Evolutionary conservation across 208 protist genomes (phyloP), one percentile per base, ranked within the genome.

Genomic region (Novymonas esmeraldas): DNA sequence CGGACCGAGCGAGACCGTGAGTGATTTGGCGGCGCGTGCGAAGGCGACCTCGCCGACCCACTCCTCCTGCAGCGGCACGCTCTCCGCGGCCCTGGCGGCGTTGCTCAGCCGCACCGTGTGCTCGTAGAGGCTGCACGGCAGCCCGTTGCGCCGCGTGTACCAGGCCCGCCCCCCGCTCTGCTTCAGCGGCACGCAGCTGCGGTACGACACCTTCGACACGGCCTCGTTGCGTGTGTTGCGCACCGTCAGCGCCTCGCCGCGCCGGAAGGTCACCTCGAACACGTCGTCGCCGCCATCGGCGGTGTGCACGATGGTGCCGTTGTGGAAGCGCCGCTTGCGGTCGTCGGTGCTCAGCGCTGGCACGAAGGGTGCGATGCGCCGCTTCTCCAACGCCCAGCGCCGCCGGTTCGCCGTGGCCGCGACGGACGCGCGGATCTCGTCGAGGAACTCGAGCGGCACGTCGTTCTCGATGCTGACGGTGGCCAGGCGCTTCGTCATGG

Each of bases 111-210:
- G 89, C 26, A 90, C 59, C 1, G 87, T 93, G 73, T 94, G 85
- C 68, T 97, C 92, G 28, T 87, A 77, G 26, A 85, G 56, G 51
- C 79, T 93, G 72, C 89, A 92, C 14, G 92, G 92, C 24, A 97
- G 58, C 36, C 92, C 90, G 68, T 93, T 88, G 13, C 45, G 41
- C 24, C 77, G 44, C 1, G 64, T 78, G 77, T 78, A 89, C 89
- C 92, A 97, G 24, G 87, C 73, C 22, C 57, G 54, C 3, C 79
- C 77, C 20, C 73, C 79, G 39, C 78, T 84, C 71, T 97, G 92
- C 66, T 95, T 94, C 34, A 95, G 64, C 16, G 87, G 87, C 22
- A 97, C 73, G 60, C 87, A 93, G 54, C 76, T 74, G 16, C 72
- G 42, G 42, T 72, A 82, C 11, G 54, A 60, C 29, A 81, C 28